A percentile compares a stretch with the other conserved stretches of the same genome.
phyloP scores from a whole-genome alignment of 2,329 filamentous ascomycete genomes.

The Thielaviopsis ethacetica region DNA sequence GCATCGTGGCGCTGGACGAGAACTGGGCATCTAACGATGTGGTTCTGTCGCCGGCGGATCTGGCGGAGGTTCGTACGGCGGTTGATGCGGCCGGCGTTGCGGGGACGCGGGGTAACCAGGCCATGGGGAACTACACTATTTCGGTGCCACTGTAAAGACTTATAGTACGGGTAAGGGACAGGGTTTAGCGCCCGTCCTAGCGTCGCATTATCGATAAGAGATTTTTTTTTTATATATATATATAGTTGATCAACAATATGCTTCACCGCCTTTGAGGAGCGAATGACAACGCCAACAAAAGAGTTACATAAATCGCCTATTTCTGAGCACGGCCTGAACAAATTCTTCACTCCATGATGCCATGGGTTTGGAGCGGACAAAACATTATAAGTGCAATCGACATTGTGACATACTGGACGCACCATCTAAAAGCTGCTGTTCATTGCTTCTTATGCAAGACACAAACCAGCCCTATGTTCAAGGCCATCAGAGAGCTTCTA shows the following conservation, averaged over 20 bases:
- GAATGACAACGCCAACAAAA: not conserved
- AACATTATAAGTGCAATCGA: not conserved
- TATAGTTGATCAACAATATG: not conserved
- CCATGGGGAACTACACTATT: not conserved
- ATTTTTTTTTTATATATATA: no score
- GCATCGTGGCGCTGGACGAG: conserved; percentile 29
- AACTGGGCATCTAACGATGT: conserved; percentile 24
- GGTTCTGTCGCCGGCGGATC: conserved; percentile 20
- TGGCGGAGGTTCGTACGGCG: conserved; percentile 16
- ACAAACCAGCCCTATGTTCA: not conserved
- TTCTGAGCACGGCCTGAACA: not conserved
- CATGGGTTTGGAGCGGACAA: not conserved
- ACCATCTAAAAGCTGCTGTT: no score
- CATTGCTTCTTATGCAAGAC: not conserved
- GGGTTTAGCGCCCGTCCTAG: not conserved
- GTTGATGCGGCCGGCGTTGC: not conserved
- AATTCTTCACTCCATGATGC: not conserved
- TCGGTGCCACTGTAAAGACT: not conserved
- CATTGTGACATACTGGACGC: not conserved
- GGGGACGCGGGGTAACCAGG: not conserved
- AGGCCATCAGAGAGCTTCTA: no score
- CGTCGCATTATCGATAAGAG: not conserved
- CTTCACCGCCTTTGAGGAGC: not conserved
- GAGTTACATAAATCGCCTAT: not conserved
- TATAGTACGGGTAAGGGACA: not conserved